These are phyloP conservation scores for barley (Hordeum vulgare) DNA, from an alignment of 176 grass and related monocot genomes.

Conservation along the genomic window DNA sequence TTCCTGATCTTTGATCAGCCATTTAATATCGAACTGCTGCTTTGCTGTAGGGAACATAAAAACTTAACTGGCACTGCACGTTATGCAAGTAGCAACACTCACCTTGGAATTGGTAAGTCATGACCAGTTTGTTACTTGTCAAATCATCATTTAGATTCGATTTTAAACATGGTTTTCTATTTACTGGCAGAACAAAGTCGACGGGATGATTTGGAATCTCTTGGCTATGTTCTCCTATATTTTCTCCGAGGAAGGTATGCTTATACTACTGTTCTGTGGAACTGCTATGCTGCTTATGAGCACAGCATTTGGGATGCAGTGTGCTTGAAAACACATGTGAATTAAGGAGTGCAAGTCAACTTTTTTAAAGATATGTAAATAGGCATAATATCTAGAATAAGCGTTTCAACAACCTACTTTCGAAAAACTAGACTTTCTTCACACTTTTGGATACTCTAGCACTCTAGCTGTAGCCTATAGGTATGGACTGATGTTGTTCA, in stretches of 20 bases:
- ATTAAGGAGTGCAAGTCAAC: not conserved
- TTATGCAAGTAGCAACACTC: constrained; percentile 94
- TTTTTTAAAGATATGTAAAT: not conserved
- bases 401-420: not conserved
- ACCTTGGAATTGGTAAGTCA: constrained; percentile 82
- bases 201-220: constrained; percentile 94
- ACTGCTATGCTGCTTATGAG: not conserved
- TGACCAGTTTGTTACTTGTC: not conserved
- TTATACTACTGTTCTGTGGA: not conserved
- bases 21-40: constrained; percentile 8
- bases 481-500: not conserved
- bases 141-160: constrained; percentile 9
- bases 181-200: constrained; percentile 85
- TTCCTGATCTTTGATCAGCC: not conserved
- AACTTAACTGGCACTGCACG: constrained; percentile 92
- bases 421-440: not conserved
- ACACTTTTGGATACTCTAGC: not conserved
- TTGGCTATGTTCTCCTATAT: constrained; percentile 97
- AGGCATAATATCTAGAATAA: not conserved
- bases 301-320: not conserved
- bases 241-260: constrained; percentile 84
- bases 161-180: constrained; percentile 25
- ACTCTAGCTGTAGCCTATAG: not conserved
- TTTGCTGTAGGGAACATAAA: constrained; percentile 83
- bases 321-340: not conserved